Percentiles rank a stretch among this genome's conserved stretches.
phyloP scores from a whole-genome alignment of 805 yeast species.

The Candida loeiensis region DNA sequence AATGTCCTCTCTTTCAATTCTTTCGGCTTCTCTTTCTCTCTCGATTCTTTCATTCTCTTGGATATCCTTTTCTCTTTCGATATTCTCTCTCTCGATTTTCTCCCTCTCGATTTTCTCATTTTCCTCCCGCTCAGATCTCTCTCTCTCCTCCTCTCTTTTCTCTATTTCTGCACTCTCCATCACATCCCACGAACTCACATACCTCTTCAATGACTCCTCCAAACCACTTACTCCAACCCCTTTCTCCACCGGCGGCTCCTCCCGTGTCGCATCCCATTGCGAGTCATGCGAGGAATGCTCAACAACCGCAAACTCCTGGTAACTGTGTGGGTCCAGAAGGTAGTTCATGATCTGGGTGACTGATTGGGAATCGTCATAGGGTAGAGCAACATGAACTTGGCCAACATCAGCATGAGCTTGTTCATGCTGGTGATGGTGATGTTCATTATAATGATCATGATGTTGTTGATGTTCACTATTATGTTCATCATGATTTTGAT shows the following conservation, averaged over 20 bases:
- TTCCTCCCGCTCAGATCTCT: neutral
- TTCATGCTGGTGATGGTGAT: too few species aligned
- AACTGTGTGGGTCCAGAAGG: constrained; percentile 31
- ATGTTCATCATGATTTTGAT: too few species aligned
- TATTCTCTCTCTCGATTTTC: too few species aligned
- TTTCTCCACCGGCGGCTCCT: constrained; percentile 36
- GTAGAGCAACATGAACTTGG: too few species aligned
- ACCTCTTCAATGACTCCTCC: constrained; percentile 15
- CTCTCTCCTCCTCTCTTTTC: neutral
- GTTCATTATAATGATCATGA: too few species aligned
- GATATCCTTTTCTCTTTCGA: neutral
- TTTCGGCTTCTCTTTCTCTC: neutral
- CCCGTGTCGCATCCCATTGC: constrained; percentile 44
- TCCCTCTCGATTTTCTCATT: neutral
- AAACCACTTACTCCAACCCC: neutral
- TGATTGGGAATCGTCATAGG: neutral
- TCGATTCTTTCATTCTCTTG: neutral
- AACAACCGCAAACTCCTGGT: constrained; percentile 19
- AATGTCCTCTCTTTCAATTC: neutral
- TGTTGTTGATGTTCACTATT: too few species aligned
- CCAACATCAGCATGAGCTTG: too few species aligned
- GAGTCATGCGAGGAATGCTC: constrained; percentile 18
- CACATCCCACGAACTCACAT: constrained; percentile 31
- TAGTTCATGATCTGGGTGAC: constrained; percentile 15
- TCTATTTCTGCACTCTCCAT: too few species aligned